Evolutionary conservation across 2,329 filamentous ascomycete genomes (phyloP), one percentile per base, ranked within the genome.

Genomic region (Cytospora paraplurivora): DNA sequence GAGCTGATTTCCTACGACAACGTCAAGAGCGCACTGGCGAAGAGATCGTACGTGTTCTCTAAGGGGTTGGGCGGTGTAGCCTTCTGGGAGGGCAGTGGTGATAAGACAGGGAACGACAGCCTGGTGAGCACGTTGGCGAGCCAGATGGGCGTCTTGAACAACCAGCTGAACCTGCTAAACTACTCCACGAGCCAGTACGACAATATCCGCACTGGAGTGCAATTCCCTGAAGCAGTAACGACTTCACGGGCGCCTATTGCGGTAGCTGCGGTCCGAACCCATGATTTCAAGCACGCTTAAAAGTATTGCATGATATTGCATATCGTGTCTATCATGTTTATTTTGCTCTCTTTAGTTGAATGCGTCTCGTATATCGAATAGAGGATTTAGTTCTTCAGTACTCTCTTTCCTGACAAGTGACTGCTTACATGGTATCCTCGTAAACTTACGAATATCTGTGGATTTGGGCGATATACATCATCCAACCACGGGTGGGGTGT

Each of bases 81-180:
- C 80, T 96, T 90, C 83, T 96, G 92, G 92, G 91, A 96, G 75
- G 88, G 86, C 11, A 89, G 85, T 68, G 88, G 86, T 13, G 92
- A 96, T 70, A 78, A 74, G 67, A 69, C 66, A 0, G 82, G 79
- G 37, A 71, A 70, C 1, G 67, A 69, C 21, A 92, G 89, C 69
- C 76, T 95, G 67, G 85, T 91, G 21, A 73, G 76, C 19, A 81
- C 81, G 8, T 71, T 85, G 66, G 79, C 81, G 3, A 75, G 74
- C 47, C 72, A 69, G 4, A 73, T 88, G 66, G 80, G 80, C 7
- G 73, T 72, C 2, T 72, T 88, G 12, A 85, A 88, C 32, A 69
- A 71, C 52, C 76, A 73, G 12, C 66, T 71, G 37, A 89, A 89
- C 67, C 73, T 83, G 71, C 74, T 89, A 57, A 72, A 68, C 13